Evolutionary conservation across 352 stramenopile genomes (phyloP), one percentile per base, ranked within the genome.

Genomic region (Pythium monospermum): DNA sequence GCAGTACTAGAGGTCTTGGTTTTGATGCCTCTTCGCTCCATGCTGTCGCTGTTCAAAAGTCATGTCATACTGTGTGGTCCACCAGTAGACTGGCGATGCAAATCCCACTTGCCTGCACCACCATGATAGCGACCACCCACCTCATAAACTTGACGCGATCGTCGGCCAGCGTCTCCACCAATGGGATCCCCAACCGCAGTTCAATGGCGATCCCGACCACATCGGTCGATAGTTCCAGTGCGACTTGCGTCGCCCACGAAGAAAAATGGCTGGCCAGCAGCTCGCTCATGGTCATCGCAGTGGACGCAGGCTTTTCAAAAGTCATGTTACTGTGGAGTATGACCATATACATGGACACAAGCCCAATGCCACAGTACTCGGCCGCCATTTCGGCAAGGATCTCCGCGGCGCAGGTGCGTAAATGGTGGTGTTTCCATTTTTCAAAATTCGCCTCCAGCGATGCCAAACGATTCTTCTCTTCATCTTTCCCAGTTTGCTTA

Each of bases 351-450:
- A 49, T 15, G 1, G 32, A 52, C 3, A 25, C 52, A 19, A 59
- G 30, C 18, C 41, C 52, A n/a, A 59, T 59, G 25, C 42, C 36
- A 18, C 31, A 48, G 43, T 59, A 59, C 43, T 59, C 42, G 2
- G 52, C 33, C 16, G 36, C 21, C 28, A 49, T 51, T 27, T 52
- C 51, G 22, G 35, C 51, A 2, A 46, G 19, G 15, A 46, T 21
- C 15, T 51, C 26, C 2, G 26, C 27, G 0, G 51, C 41, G 5
- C 2, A 41, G 1, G 52, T 3, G 3, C 51, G 40, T 5, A 48
- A 22, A 7, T 52, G 51, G 18, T 15, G 10, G 1, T 13, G 2
- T 26, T 40, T 39, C 51, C 51, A 52, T 1, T 19, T n/a, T 10
- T 45, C 30, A 38, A 59, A 59, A 1, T 10, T 43, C 22, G 32